phyloP scores from a whole-genome alignment of 306 rosid genomes.

The Quercus glauca region DNA sequence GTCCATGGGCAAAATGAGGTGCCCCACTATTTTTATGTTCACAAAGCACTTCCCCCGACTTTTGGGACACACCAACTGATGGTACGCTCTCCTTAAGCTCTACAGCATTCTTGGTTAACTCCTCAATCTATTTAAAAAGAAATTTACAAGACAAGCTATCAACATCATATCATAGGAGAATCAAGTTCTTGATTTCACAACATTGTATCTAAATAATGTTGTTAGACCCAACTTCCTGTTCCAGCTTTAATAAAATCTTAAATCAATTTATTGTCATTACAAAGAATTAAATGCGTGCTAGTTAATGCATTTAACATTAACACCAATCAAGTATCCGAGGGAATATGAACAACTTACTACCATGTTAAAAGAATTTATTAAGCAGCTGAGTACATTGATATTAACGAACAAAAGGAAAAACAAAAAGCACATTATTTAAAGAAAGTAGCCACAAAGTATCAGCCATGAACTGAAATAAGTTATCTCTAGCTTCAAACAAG shows the following conservation, averaged over 20 bases:
- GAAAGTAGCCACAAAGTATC: no score
- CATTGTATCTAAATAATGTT: neutral
- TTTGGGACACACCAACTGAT: conserved; percentile 28
- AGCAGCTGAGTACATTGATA: neutral
- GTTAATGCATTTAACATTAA: neutral
- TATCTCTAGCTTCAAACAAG: no score
- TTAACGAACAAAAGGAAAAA: neutral
- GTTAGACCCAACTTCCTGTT: neutral
- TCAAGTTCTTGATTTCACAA: neutral
- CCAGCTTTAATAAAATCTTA: neutral
- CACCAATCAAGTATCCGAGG: neutral
- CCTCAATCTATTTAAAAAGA: conserved; percentile 42
- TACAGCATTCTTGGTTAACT: conserved; percentile 45
- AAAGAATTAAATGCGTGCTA: neutral
- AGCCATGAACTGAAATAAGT: no score
- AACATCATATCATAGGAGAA: neutral
- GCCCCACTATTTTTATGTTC: conserved; percentile 47
- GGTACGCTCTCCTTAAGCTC: conserved; percentile 37
- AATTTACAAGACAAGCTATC: neutral
- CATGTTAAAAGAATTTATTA: neutral
- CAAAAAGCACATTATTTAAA: no score
- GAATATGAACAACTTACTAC: neutral
- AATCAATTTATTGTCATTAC: neutral
- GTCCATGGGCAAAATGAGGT: conserved; percentile 68
- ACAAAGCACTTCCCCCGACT: conserved; percentile 49